Base-by-base conservation (phyloP, 163 green algal species). In the Chlorella variabilis region DNA sequence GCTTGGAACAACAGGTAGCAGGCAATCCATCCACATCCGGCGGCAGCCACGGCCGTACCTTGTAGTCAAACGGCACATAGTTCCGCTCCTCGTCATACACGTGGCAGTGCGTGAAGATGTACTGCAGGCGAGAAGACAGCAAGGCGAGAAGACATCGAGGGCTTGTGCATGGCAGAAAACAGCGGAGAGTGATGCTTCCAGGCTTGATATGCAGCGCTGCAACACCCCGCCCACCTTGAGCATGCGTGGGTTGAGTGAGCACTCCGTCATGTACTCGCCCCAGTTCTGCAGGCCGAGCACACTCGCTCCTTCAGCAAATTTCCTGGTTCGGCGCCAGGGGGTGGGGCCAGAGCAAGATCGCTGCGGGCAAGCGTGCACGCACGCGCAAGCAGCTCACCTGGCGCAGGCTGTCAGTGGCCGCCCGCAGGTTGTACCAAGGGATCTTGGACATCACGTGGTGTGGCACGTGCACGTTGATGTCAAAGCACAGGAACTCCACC, bases 401-500 rank as follows among this genome's bases (percentile, higher is more conserved):
- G 56, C 84, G 78, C 63, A 98, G 88, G 17, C 86, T 94, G 45
- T 92, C 86, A 58, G 90, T 96, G 31, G 95, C 95, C 58, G 87
- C 89, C 41, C 95, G 89, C 82, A 98, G 89, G 89, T 98, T 98
- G 95, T 98, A 98, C 94, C 79, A 97, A 51, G 95, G 95, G 83
- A 99, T 99, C 89, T 98, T 98, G 77, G 89, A 89, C 74, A 84
- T 92, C 15, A 99, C 93, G 83, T 99, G 96, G 91, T 99, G 96
- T 27, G 96, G 96, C 76, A 99, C 93, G 83, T 99, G 96, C 89
- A 96, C 95, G 71, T 86, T 97, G 91, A 99, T 99, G 91, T 99
- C 96, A 80, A 98, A 94, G 82, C 90, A 96, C 83, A 99, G 89
- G 80, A 98, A 95, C 89, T 99, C 96, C 2, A 99, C 93, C 95